Conservation (phyloP, 495 filamentous ascomycete species). For the Neurospora sp. region DNA sequence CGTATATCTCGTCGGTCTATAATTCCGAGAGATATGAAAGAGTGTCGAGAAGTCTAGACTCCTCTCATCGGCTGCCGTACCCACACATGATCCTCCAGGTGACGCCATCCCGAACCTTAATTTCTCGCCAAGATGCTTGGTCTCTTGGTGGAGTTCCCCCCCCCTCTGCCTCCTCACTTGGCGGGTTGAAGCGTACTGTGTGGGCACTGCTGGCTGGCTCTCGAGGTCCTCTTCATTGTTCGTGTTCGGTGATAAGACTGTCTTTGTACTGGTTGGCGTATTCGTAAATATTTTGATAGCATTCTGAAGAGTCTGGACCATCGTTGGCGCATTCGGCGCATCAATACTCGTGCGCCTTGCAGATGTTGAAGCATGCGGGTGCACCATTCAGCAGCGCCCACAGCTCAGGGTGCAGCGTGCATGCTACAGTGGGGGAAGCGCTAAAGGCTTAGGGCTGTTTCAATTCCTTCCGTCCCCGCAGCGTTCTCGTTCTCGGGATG, state of each 20-base stretch:
- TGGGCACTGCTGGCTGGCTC: not conserved
- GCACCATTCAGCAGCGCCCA: not conserved
- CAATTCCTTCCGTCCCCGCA: not conserved
- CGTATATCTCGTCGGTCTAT: not conserved
- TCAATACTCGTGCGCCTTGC: not conserved
- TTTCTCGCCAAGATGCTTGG: not conserved
- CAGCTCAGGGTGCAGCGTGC: no score
- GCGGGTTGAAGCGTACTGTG: not conserved
- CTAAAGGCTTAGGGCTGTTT: not conserved
- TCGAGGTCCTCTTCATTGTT: not conserved
- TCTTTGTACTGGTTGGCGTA: not conserved
- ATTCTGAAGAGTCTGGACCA: not conserved
- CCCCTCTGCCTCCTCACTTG: no score
- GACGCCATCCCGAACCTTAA: not conserved
- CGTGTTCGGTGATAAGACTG: not conserved
- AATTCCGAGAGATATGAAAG: no score
- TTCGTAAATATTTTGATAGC: not conserved
- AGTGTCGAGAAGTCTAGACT: not conserved
- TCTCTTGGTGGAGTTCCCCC: not conserved
- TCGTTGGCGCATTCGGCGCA: no score
- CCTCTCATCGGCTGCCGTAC: not conserved
- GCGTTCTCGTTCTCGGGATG: not conserved
- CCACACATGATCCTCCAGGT: not conserved
- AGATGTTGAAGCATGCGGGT: not conserved
- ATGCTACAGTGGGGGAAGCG: not conserved